These are phyloP conservation scores for Anthracocystis panici-leucophaei DNA, from an alignment of 1,284 basidiomycete genomes.

Conservation along the genomic window DNA sequence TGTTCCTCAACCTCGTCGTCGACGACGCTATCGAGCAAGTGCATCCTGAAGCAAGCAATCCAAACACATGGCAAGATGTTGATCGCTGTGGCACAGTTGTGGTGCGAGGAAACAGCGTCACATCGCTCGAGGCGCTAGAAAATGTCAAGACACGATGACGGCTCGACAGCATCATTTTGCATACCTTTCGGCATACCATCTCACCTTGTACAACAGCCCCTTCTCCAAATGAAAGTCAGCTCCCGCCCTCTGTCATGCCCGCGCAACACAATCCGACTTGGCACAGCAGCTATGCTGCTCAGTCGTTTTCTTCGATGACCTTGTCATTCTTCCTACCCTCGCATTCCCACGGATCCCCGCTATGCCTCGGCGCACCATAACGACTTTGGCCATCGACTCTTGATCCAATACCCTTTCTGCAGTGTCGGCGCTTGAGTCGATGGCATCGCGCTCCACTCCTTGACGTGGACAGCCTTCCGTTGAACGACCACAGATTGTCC, in stretches of 20 bases:
- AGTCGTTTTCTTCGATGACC: no score
- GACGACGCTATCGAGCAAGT: conserved; percentile 93
- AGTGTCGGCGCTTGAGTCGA: no score
- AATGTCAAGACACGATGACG: conserved; percentile 58
- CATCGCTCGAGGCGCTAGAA: conserved; percentile 65
- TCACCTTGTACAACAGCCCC: conserved; percentile 2
- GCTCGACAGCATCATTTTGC: background rate
- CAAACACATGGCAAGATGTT: conserved; percentile 59
- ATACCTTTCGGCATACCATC: background rate
- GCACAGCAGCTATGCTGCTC: background rate
- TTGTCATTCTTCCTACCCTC: conserved; percentile 2
- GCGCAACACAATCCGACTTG: no score
- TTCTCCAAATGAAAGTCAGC: background rate
- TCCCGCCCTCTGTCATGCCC: background rate
- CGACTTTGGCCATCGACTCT: background rate
- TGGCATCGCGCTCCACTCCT: no score
- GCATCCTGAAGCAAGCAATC: conserved; percentile 73
- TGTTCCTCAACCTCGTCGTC: conserved; percentile 97
- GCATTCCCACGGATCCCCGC: background rate
- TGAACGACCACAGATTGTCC: no score
- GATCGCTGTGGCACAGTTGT: conserved; percentile 66
- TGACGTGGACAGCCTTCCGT: no score
- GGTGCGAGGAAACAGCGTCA: conserved; percentile 68
- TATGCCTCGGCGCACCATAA: no score
- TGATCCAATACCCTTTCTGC: no score